Conservation (phyloP, 805 yeast genomes). For the Soucietia sequanensis region DNA sequence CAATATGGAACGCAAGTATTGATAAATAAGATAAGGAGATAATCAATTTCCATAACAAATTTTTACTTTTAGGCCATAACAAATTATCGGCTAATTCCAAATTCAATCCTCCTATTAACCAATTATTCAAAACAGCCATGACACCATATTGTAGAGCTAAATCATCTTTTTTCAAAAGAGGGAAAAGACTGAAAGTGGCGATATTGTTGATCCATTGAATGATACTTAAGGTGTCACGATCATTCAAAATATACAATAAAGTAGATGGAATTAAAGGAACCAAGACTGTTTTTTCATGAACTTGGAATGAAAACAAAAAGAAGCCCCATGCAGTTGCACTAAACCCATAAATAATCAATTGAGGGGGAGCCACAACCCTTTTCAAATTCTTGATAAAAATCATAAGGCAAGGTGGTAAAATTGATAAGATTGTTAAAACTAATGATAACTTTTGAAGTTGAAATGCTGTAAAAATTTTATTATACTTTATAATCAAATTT, state of each 20-base stretch:
- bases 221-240: slow-evolving; percentile 63
- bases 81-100: slow-evolving; percentile 11
- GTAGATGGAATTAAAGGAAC: slow-evolving; percentile 86
- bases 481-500: slow-evolving; percentile 74
- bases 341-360: slow-evolving; percentile 59
- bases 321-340: slow-evolving; percentile 85
- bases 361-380: slow-evolving; percentile 9
- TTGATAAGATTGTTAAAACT: slow-evolving; percentile 44
- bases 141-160: slow-evolving; percentile 70
- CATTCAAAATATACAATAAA: slow-evolving; percentile 55
- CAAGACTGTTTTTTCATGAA: slow-evolving; percentile 89
- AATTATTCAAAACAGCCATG: slow-evolving; percentile 51
- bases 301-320: slow-evolving; percentile 89
- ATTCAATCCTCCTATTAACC: slow-evolving; percentile 27
- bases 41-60: slow-evolving; percentile 24
- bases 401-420: slow-evolving; percentile 30
- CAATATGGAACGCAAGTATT: slow-evolving; percentile 49
- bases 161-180: slow-evolving; percentile 75
- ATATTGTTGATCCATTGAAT: slow-evolving; percentile 86
- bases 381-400: slow-evolving; percentile 36
- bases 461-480: slow-evolving; percentile 47
- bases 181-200: slow-evolving; percentile 84
- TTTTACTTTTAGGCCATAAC: slow-evolving; percentile 19
- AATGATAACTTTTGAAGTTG: slow-evolving; percentile 63
- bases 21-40: slow-evolving; percentile 35